Conservation (phyloP, 2,329 filamentous ascomycete genomes). For the Colletotrichum plurivorum region DNA sequence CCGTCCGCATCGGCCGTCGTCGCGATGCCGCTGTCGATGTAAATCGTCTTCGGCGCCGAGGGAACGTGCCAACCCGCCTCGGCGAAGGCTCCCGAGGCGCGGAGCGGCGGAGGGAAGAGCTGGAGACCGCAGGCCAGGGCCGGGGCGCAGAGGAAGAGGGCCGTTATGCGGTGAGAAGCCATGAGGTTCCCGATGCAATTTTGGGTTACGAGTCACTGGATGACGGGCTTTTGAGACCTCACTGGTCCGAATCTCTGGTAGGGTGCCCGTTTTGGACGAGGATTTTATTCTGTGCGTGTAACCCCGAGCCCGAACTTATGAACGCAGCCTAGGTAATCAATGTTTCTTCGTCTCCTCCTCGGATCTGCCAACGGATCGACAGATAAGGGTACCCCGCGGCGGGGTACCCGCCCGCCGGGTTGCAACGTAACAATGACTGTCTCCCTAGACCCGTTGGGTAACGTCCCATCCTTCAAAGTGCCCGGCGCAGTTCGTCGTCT, state of each 20-base stretch:
- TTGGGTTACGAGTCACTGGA: too few relatives aligned
- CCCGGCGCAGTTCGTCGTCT: too few relatives aligned
- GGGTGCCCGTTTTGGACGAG: too few relatives aligned
- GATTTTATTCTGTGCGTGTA: too few relatives aligned
- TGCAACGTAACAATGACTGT: neutral
- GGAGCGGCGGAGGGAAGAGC: slow-evolving; percentile 22
- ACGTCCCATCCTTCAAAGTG: neutral
- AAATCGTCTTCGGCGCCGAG: slow-evolving; percentile 49
- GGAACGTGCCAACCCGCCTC: slow-evolving; percentile 3
- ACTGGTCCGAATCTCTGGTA: too few relatives aligned
- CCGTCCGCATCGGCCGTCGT: slow-evolving; percentile 57
- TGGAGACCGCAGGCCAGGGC: slow-evolving; percentile 19
- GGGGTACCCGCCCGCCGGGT: neutral
- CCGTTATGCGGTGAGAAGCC: neutral
- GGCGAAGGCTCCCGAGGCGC: neutral
- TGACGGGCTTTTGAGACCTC: too few relatives aligned
- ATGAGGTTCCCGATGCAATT: neutral
- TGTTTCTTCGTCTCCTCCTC: neutral
- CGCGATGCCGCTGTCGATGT: slow-evolving; percentile 57
- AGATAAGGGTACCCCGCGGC: neutral
- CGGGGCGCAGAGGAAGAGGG: slow-evolving; percentile 6
- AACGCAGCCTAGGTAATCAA: neutral
- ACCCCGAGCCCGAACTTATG: neutral
- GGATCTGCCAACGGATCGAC: neutral
- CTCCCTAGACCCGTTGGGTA: neutral